Conservation (phyloP, 306 rosid species). For the Casuarina glauca region DNA sequence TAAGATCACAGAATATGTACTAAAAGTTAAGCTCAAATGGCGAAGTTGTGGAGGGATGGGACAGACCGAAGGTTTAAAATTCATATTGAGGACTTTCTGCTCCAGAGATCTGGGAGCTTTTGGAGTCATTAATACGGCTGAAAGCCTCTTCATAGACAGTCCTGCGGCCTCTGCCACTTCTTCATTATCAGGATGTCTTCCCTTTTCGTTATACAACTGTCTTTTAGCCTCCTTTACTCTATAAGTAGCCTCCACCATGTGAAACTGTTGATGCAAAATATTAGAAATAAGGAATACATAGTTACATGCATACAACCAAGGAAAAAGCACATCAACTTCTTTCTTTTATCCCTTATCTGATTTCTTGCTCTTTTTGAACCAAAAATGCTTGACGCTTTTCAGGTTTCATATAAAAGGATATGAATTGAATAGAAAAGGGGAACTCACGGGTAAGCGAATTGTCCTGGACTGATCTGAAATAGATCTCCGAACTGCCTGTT, state of each 20-base stretch:
- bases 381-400: neutral
- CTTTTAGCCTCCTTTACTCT: slow-evolving; percentile 88
- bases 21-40: neutral
- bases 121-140: slow-evolving; percentile 82
- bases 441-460: slow-evolving; percentile 92
- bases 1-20: neutral
- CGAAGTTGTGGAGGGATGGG: slow-evolving; percentile 30
- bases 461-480: slow-evolving; percentile 88
- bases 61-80: slow-evolving; percentile 87
- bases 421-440: slow-evolving; percentile 7
- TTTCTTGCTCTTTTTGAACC: neutral
- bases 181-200: slow-evolving; percentile 79
- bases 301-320: slow-evolving; percentile 14
- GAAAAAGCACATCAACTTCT: neutral
- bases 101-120: slow-evolving; percentile 94
- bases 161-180: slow-evolving; percentile 88
- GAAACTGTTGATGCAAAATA: slow-evolving; percentile 58
- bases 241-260: slow-evolving; percentile 95
- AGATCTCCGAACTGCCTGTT: slow-evolving; percentile 85
- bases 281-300: slow-evolving; percentile 11
- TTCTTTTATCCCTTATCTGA: neutral
- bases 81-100: slow-evolving; percentile 77
- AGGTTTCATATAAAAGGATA: slow-evolving; percentile 8
- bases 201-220: slow-evolving; percentile 67
- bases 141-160: slow-evolving; percentile 86